phyloP scores from a whole-genome alignment of 352 stramenopile species.

The Thalassiosira tumida region DNA sequence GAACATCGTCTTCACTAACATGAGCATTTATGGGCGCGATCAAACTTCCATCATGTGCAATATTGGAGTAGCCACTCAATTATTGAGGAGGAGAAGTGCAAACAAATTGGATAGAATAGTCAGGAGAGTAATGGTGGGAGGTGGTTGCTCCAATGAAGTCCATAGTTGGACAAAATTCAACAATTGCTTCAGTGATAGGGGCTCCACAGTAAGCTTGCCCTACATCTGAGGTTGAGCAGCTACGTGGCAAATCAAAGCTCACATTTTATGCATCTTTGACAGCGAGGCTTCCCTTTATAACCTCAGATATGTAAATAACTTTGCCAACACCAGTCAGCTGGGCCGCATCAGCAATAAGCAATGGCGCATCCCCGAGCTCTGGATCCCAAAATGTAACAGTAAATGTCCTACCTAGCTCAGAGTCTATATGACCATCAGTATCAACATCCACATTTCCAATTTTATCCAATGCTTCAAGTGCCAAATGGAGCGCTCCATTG shows the following conservation, averaged over 20 bases:
- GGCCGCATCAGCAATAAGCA: slow-evolving; percentile 88
- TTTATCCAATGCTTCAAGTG: slow-evolving; percentile 91
- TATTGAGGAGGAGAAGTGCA: slow-evolving; percentile 59
- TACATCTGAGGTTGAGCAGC: slow-evolving; percentile 88
- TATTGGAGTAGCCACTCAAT: slow-evolving; percentile 92
- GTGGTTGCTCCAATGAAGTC: slow-evolving; percentile 65
- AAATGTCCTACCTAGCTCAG: slow-evolving; percentile 88
- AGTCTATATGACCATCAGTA: slow-evolving; percentile 66
- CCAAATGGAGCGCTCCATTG: slow-evolving; percentile 91
- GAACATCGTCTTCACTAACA: slow-evolving; percentile 92
- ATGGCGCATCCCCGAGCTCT: slow-evolving; percentile 92
- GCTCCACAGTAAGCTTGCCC: slow-evolving; percentile 82
- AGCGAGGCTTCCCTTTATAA: slow-evolving; percentile 91
- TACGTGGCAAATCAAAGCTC: slow-evolving; percentile 85
- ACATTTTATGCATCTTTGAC: slow-evolving; percentile 82
- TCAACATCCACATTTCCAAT: slow-evolving; percentile 87
- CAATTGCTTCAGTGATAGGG: slow-evolving; percentile 74
- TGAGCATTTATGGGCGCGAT: slow-evolving; percentile 92
- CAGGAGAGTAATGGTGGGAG: slow-evolving; percentile 66
- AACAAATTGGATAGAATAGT: slow-evolving; percentile 85
- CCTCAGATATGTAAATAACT: slow-evolving; percentile 91
- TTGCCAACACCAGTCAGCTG: slow-evolving; percentile 90
- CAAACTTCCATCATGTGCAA: slow-evolving; percentile 91
- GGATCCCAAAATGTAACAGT: slow-evolving; percentile 88
- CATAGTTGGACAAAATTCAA: slow-evolving; percentile 75